Evolutionary conservation across 768 basidiomycete species (phyloP), one percentile per base, ranked within the genome.

Genomic region (Trametes sanguinea): DNA sequence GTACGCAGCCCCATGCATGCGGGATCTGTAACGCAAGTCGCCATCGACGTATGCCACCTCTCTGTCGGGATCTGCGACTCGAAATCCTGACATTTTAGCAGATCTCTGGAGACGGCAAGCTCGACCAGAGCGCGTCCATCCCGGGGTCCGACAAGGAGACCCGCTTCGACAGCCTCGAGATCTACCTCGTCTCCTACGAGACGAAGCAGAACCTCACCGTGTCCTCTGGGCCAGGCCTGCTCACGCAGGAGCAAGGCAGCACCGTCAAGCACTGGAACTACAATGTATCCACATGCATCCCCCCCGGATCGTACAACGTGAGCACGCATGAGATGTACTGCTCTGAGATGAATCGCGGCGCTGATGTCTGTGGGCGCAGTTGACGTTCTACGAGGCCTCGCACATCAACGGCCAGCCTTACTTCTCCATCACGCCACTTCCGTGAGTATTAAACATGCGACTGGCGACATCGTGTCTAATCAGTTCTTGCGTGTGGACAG

Each of bases 371-470:
- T 33, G 35, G 17, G 9, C 39, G 7, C 58, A 84, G 82, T 67
- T 82, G 46, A 83, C 81, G 2, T 78, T 82, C 64, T 83, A 84
- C 60, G 83, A 84, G 65, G 68, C 63, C 6, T 78, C 79, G 2
- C 71, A 73, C 40, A 75, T 80, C 60, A 74, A 80, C 54, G 68
- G 66, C 44, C 51, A 72, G 37, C 63, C 70, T 5, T 76, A 68
- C 65, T 82, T 79, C 64, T 69, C 75, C 33, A 80, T 83, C 57
- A 81, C 80, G 2, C 72, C 78, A 6, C 69, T 82, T 29, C 73
- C 77, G 69, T 71, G 50, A 4, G 71, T 80, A 51, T 47, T 17
- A 13, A 9, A 10, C 46, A 6, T 6, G 32, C 55, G 16, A 17
- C 58, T 68, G 30, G 35, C 74, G 73, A 59, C 33, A 66, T 13